Base-by-base conservation (phyloP, 495 filamentous ascomycete genomes). In the Lophiostoma macrostomum region DNA sequence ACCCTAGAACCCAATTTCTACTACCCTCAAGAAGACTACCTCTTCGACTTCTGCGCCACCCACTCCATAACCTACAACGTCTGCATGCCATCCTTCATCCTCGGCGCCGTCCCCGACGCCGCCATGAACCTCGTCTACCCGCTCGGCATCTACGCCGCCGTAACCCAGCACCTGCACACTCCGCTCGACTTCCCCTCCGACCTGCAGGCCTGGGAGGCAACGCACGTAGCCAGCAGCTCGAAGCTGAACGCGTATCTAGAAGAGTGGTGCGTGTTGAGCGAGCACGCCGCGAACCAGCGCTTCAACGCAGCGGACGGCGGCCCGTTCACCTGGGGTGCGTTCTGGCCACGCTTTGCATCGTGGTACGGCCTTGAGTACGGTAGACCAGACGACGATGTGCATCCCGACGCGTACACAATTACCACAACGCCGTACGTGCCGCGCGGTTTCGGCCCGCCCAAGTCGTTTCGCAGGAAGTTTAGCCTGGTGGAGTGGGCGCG, bases 81-180 rank as follows among this genome's bases (percentile, higher is more conserved):
- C 23, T 68, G 63, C 4, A 67, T 71, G 49, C 76, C 75, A 7
- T 70, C 65, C 3, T 74, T 70, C 57, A 77, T 80, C 60, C 48
- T 74, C 42, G 76, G 77, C 39, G 73, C 76, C 1, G 75, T 76
- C 10, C 69, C 69, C 7, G 71, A 76, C 50, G 74, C 71, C 5
- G 67, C 71, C 19, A 77, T 80, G 66, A 80, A 79, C 57, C 64
- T 72, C 38, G 64, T 68, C n/a, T 70, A 72, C 53, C 72, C 72
- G 5, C 60, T 80, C 3, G 73, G 68, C 18, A 58, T 79, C 34
- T 79, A 78, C 61, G 73, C 71, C 2, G 63, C 73, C 0, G 70
- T 80, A 6, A 64, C 69, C 49, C 67, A 65, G 18, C 56, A 69
- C 23, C 63, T 78, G 7, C 56, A 60, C 11, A 31, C 64, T 49